Percentiles rank a stretch among this genome's conserved stretches.
Evolutionary conservation across 164 flowering plant genomes (phyloP).

Genomic region (Macadamia tetraphylla): DNA sequence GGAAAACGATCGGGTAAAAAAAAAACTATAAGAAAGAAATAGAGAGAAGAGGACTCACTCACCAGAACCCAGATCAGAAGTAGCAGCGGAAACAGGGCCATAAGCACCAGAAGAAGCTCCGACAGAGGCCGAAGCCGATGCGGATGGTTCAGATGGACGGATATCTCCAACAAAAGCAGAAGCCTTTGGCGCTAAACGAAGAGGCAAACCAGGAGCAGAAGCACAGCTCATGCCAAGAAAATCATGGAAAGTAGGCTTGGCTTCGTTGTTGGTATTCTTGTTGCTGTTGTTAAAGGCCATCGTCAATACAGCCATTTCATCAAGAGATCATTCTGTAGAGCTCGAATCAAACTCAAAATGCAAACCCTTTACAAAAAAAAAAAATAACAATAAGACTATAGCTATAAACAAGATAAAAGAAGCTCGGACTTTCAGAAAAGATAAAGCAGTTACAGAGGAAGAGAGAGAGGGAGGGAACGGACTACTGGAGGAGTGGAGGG

Average conservation of each 20-base stretch:
- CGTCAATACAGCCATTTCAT: constrained; percentile 33
- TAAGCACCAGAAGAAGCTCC: constrained; percentile 43
- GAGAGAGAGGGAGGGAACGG: constrained; percentile 4
- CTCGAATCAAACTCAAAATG: not conserved
- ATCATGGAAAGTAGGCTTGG: constrained; percentile 51
- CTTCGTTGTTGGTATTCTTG: constrained; percentile 7
- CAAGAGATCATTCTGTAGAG: constrained; percentile 11
- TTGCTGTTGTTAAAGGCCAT: constrained; percentile 24
- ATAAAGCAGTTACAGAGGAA: not conserved
- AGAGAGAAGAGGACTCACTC: constrained; percentile 22
- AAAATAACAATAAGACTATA: no score
- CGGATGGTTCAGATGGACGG: constrained; percentile 23
- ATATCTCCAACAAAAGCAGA: constrained; percentile 14
- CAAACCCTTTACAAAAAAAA: not conserved
- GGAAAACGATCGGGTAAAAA: not conserved
- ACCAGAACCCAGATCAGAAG: constrained; percentile 69
- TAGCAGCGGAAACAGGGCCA: constrained; percentile 34
- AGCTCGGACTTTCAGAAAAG: constrained; percentile 9
- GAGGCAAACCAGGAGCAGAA: constrained; percentile 24
- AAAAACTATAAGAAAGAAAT: not conserved
- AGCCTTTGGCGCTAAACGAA: constrained; percentile 15
- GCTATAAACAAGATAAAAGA: not conserved
- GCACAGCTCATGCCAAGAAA: constrained; percentile 49
- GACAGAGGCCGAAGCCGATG: constrained; percentile 23
- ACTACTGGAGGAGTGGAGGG: not conserved